These are phyloP conservation scores for Verticillium albo-atrum DNA, from an alignment of 2,329 filamentous ascomycete genomes.

Conservation along the genomic window DNA sequence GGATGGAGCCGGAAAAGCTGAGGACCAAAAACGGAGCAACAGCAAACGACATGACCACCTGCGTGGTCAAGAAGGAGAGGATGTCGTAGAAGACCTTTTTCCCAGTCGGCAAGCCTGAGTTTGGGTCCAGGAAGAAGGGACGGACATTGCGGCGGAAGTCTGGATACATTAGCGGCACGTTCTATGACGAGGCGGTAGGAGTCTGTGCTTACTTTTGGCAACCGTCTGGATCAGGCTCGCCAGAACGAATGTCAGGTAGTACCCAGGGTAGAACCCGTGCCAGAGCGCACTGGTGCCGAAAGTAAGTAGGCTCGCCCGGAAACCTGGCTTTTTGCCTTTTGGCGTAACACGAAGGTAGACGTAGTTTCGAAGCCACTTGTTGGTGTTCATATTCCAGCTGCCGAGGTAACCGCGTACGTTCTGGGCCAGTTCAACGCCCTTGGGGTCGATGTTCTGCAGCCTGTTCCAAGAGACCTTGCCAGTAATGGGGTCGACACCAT, in stretches of 20 bases:
- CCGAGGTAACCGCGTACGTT: slow-evolving; percentile 90
- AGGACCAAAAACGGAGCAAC: slow-evolving; percentile 84
- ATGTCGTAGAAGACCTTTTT: slow-evolving; percentile 86
- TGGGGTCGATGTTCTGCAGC: slow-evolving; percentile 82
- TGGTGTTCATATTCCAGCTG: slow-evolving; percentile 98
- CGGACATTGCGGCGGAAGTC: slow-evolving; percentile 86
- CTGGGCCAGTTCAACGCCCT: slow-evolving; percentile 82
- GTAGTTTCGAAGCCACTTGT: slow-evolving; percentile 93
- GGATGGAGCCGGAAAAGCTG: slow-evolving; percentile 62
- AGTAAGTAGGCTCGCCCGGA: slow-evolving; percentile 88
- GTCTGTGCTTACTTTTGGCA: slow-evolving; percentile 73
- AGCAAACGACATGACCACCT: slow-evolving; percentile 77
- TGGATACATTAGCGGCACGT: slow-evolving; percentile 30
- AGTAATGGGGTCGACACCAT: slow-evolving; percentile 80
- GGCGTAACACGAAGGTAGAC: slow-evolving; percentile 94
- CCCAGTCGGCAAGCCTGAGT: slow-evolving; percentile 62
- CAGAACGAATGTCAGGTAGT: slow-evolving; percentile 86
- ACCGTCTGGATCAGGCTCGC: slow-evolving; percentile 89
- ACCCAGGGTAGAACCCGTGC: slow-evolving; percentile 97
- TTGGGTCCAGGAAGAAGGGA: slow-evolving; percentile 84
- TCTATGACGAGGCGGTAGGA: not conserved
- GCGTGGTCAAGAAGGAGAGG: slow-evolving; percentile 69
- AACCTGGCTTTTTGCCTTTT: slow-evolving; percentile 92
- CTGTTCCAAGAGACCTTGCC: slow-evolving; percentile 85
- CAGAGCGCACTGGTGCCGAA: slow-evolving; percentile 94